Base-by-base conservation (phyloP, 2,329 filamentous ascomycete species). In the Nannizziopsis arthrosporioides region DNA sequence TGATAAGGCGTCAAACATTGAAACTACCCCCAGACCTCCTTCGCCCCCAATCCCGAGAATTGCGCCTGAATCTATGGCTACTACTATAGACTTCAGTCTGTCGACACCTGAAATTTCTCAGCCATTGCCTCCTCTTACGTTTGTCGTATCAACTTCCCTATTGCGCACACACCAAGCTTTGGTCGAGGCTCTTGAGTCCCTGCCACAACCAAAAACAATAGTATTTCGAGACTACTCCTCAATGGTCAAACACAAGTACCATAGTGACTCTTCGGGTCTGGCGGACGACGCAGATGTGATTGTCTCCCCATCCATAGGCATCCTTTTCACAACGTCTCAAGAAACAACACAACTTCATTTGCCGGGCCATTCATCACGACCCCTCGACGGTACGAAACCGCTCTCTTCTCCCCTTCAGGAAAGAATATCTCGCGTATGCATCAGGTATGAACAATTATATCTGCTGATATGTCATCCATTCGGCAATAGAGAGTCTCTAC, bases 261-360 rank as follows among this genome's bases (percentile, higher is more conserved):
- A 27, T 4, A 27, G 22, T 27, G 22, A 7, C 22, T 27, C 22
- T 27, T 7, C 3, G 22, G 4, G 22, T 27, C 22, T 27, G 7
- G 22, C 3, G 22, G 39, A 38, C 6, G 62, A 67, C 54, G 62
- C 85, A 2, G 88, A 94, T 56, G 64, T 94, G 2, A 75, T 83
- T 1, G 57, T 89, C 4, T 85, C 85, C 0, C 79, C 85, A 0
- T 72, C 70, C 0, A 78, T 76, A 0, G 87, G 84, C 0, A 67
- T 94, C 2, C 63, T 94, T 0, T 59, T 84, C 15, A 85, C 85
- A 0, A 84, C 77, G 0, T 67, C 89, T 4, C 77, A 89, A 52
- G 79, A 82, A 54, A 72, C 84, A 19, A 82, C 81, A 38, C 89
- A 94, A 57, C 77, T 73, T 42, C 71, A 82, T 2, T 69, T 88